phyloP scores from a whole-genome alignment of 2,329 filamentous ascomycete genomes.

The Aspergillus clavatus region DNA sequence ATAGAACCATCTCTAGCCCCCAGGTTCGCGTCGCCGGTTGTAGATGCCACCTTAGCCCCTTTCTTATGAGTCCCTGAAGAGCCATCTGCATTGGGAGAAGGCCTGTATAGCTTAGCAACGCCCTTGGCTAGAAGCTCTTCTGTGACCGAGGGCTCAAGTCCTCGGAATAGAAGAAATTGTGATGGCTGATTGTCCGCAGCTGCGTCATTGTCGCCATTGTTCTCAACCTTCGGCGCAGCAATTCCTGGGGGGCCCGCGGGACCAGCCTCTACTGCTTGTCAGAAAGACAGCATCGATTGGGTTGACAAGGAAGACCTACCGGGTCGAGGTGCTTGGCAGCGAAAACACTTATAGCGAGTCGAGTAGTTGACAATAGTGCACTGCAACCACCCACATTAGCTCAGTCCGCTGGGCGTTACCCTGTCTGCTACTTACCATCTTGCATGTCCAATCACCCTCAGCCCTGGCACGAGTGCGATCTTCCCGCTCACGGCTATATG shows the following conservation, averaged over 20 bases:
- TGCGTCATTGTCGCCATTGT: slow-evolving; percentile 52
- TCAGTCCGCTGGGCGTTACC: neutral
- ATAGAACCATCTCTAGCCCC: slow-evolving; percentile 72
- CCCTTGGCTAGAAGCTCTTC: slow-evolving; percentile 70
- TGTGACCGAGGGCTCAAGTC: slow-evolving; percentile 63
- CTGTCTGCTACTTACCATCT: slow-evolving; percentile 38
- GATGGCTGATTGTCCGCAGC: slow-evolving; percentile 58
- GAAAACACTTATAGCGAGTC: slow-evolving; percentile 53
- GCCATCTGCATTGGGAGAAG: slow-evolving; percentile 33
- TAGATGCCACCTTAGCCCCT: slow-evolving; percentile 50
- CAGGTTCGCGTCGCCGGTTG: slow-evolving; percentile 55
- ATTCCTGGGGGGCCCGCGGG: slow-evolving; percentile 32
- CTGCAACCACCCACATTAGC: slow-evolving; percentile 30
- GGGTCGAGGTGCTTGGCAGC: slow-evolving; percentile 52
- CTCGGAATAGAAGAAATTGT: slow-evolving; percentile 71
- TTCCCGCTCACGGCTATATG: slow-evolving; percentile 51
- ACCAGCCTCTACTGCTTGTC: slow-evolving; percentile 21
- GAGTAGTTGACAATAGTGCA: slow-evolving; percentile 55
- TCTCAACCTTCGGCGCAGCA: slow-evolving; percentile 42
- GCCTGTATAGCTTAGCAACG: slow-evolving; percentile 67
- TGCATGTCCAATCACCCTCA: slow-evolving; percentile 56
- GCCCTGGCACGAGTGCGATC: slow-evolving; percentile 45
- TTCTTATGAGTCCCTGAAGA: slow-evolving; percentile 41
- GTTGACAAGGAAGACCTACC: slow-evolving; percentile 38
- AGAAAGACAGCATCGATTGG: slow-evolving; percentile 3